phyloP scores from a whole-genome alignment of 352 stramenopile species.

The Pythium coloratum region DNA sequence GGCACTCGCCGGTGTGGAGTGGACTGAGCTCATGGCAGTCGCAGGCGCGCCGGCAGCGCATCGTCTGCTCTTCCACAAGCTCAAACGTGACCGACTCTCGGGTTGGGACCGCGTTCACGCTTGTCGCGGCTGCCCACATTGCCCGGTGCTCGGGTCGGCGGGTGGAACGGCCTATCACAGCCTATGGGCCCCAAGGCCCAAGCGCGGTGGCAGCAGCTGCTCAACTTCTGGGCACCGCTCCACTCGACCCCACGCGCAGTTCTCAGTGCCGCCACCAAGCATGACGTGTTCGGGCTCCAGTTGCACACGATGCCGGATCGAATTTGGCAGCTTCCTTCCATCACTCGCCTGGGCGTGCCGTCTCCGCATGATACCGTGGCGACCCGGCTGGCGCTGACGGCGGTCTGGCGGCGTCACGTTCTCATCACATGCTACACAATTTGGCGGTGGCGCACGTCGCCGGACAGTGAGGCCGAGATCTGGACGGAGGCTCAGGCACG shows the following conservation, averaged over 20 bases:
- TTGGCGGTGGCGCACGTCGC: conserved; percentile 2
- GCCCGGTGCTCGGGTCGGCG: neutral
- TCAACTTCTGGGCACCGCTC: neutral
- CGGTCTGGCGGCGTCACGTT: conserved; percentile 4
- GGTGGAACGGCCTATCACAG: conserved; percentile 4
- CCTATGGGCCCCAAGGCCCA: conserved; percentile 9
- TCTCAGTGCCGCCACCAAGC: neutral
- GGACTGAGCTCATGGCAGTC: too few relatives aligned
- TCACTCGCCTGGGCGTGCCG: neutral
- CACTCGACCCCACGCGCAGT: neutral
- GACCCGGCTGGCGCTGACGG: neutral
- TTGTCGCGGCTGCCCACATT: conserved; percentile 6
- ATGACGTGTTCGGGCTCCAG: neutral
- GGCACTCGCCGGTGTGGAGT: too few relatives aligned
- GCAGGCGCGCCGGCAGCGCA: neutral
- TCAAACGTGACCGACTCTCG: neutral
- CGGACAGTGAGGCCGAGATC: neutral
- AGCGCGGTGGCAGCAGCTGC: neutral
- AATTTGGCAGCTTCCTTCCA: neutral
- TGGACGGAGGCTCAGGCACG: neutral
- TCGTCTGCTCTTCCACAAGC: too few relatives aligned
- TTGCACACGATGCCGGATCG: neutral
- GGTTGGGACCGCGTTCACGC: conserved; percentile 4
- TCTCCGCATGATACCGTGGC: neutral
- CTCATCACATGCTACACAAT: neutral